These are phyloP conservation scores for Populus ilicifolia DNA, from an alignment of 345 rosid species.

Conservation along the genomic window DNA sequence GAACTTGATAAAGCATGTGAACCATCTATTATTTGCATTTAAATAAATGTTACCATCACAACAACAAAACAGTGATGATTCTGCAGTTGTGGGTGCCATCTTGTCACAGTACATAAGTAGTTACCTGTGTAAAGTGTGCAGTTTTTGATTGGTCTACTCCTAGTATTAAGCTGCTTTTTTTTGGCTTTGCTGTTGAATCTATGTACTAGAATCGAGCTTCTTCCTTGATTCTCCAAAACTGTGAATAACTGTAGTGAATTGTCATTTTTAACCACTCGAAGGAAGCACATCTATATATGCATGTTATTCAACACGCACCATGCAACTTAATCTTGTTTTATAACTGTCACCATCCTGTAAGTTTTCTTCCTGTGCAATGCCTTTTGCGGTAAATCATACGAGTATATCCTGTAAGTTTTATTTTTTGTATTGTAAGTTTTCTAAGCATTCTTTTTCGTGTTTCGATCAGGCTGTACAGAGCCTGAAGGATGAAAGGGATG, in stretches of 20 bases:
- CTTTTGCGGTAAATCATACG: background rate
- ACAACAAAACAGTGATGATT: background rate
- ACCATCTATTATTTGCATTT: background rate
- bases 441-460: slow-evolving; percentile 2
- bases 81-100: background rate
- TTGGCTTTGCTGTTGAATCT: background rate
- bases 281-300: background rate
- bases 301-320: background rate
- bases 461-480: slow-evolving; percentile 54
- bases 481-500: slow-evolving; percentile 78
- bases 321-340: background rate
- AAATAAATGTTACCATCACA: background rate
- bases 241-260: background rate
- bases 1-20: background rate
- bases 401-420: background rate
- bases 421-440: background rate
- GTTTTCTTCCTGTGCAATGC: background rate
- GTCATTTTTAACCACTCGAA: background rate
- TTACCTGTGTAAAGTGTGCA: background rate
- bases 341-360: background rate
- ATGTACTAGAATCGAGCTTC: background rate
- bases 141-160: background rate
- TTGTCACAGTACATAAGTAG: background rate
- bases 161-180: background rate
- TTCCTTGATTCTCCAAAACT: background rate